These are phyloP conservation scores for Sphaerostilbella broomeana DNA, from an alignment of 2,329 filamentous ascomycete genomes.

Conservation along the genomic window DNA sequence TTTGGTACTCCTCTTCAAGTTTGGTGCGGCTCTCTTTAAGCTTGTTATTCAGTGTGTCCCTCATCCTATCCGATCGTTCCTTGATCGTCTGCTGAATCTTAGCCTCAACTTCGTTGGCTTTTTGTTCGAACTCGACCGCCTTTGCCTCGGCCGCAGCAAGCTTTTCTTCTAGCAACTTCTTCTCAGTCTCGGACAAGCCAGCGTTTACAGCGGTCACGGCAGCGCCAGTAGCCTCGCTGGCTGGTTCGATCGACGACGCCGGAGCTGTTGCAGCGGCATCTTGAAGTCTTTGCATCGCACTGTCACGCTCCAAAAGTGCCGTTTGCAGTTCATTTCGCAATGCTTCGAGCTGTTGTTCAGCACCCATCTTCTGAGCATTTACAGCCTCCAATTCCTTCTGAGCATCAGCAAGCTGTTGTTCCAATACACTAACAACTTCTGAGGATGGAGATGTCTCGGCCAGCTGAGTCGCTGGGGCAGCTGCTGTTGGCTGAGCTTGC, in stretches of 20 bases:
- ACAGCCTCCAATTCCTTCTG: slow-evolving; percentile 59
- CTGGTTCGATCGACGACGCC: slow-evolving; percentile 1
- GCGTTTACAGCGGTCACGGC: slow-evolving; percentile 14
- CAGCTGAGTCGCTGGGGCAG: slow-evolving; percentile 25
- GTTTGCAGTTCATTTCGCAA: slow-evolving; percentile 54
- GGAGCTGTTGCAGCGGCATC: slow-evolving; percentile 22
- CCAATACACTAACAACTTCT: slow-evolving; percentile 42
- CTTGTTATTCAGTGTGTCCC: slow-evolving; percentile 59
- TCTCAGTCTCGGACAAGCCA: slow-evolving; percentile 49
- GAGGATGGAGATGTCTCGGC: slow-evolving; percentile 32
- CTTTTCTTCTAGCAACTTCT: slow-evolving; percentile 55
- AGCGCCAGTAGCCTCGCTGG: neutral
- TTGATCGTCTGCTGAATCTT: slow-evolving; percentile 55
- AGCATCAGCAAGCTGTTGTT: slow-evolving; percentile 42
- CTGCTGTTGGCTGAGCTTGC: slow-evolving; percentile 23
- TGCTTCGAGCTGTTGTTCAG: slow-evolving; percentile 56
- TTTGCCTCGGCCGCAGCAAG: slow-evolving; percentile 54
- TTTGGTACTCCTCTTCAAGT: slow-evolving; percentile 46
- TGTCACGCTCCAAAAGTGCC: slow-evolving; percentile 58
- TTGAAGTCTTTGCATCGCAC: slow-evolving; percentile 39
- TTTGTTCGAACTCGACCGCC: slow-evolving; percentile 58
- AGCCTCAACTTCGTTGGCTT: slow-evolving; percentile 58
- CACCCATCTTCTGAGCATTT: slow-evolving; percentile 58
- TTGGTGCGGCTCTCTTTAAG: slow-evolving; percentile 58
- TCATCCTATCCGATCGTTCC: slow-evolving; percentile 62